Evolutionary conservation across 345 rosid species (phyloP).

Genomic region (Citropsis articulata): DNA sequence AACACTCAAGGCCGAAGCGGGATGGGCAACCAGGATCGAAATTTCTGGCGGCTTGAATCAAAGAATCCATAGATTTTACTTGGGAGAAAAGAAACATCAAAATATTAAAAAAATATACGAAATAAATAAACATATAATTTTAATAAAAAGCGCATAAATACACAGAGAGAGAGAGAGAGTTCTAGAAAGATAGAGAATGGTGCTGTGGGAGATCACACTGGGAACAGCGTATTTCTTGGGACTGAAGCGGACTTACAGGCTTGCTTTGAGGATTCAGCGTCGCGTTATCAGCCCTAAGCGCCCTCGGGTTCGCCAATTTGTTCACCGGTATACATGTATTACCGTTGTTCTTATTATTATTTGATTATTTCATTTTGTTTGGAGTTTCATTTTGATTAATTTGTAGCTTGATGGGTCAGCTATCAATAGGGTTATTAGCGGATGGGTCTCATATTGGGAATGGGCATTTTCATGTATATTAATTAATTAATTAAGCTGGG

Average conservation of each 20-base stretch:
- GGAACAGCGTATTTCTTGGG: constrained; percentile 89
- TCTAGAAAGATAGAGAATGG: constrained; percentile 40
- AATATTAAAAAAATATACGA: neutral
- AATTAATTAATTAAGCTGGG: neutral
- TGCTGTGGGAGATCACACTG: constrained; percentile 88
- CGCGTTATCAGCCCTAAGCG: constrained; percentile 52
- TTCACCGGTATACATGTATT: constrained; percentile 41
- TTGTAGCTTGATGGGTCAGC: neutral
- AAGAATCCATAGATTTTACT: neutral
- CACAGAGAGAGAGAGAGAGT: neutral
- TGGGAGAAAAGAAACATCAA: neutral
- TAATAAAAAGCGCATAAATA: neutral
- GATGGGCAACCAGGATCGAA: constrained; percentile 3
- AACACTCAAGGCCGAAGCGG: neutral
- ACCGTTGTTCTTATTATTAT: no score
- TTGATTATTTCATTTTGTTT: no score
- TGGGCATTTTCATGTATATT: neutral
- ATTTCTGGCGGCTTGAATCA: constrained; percentile 16
- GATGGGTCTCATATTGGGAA: neutral
- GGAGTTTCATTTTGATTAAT: neutral
- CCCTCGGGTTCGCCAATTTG: constrained; percentile 58
- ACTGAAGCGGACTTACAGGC: constrained; percentile 68
- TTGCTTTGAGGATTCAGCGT: constrained; percentile 71
- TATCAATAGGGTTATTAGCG: neutral
- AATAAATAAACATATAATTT: neutral